Evolutionary conservation across 176 grass and related monocot species (phyloP).

Genomic region (Musa beccarii): DNA sequence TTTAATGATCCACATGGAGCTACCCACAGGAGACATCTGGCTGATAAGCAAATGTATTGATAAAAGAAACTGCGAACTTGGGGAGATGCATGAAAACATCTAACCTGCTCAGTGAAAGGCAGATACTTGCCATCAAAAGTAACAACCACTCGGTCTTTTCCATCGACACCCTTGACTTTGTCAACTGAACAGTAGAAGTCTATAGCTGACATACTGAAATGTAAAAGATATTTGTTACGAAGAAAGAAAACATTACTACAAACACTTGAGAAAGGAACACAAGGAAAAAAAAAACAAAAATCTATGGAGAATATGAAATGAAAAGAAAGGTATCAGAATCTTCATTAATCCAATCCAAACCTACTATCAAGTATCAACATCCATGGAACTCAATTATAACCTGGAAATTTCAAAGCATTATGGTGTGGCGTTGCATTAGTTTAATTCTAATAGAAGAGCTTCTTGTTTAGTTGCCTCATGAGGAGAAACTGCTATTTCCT

Average conservation of each 20-base stretch:
- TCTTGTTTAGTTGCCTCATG: no score
- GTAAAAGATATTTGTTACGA: neutral
- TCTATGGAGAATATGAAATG: neutral
- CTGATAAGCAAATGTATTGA: neutral
- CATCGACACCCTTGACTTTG: conserved; percentile 74
- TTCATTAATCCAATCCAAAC: neutral
- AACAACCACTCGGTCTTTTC: conserved; percentile 72
- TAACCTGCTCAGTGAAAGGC: conserved; percentile 85
- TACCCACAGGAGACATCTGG: neutral
- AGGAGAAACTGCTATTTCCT: no score
- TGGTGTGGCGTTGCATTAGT: neutral
- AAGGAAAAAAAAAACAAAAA: neutral
- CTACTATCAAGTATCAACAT: neutral
- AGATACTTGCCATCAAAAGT: conserved; percentile 95
- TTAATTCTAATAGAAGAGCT: no score
- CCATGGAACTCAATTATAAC: neutral
- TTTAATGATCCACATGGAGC: no score
- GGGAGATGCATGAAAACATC: neutral
- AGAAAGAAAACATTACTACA: neutral
- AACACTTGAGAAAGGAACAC: neutral
- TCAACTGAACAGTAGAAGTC: conserved; percentile 94
- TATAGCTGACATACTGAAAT: conserved; percentile 80
- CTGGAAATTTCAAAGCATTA: neutral
- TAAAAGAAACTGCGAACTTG: neutral
- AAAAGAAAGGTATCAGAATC: neutral